A percentile compares a stretch with the other conserved stretches of the same genome.
phyloP scores from a whole-genome alignment of 2,329 filamentous ascomycete species.

The Orbilia brochopaga region DNA sequence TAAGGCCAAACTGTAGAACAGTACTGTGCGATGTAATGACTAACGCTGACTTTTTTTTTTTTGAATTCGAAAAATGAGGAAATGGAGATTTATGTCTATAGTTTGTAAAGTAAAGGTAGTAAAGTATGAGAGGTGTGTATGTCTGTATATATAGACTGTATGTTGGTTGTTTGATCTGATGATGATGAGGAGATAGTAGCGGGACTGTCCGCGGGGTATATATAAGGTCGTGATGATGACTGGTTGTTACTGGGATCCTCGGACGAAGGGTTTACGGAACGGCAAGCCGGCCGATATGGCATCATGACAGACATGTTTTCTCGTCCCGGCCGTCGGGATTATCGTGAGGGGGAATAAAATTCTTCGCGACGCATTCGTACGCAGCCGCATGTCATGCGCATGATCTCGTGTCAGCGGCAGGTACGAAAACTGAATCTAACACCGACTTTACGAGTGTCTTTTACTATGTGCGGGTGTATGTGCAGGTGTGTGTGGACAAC shows the following conservation, averaged over 20 bases:
- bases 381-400: no score
- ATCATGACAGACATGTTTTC: constrained; percentile 6
- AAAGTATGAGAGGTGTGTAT: constrained; percentile 13
- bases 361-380: no score
- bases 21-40: no score
- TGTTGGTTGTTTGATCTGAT: constrained; percentile 44
- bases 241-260: not conserved
- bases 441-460: no score
- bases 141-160: constrained; percentile 27
- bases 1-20: no score
- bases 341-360: no score
- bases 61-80: no score
- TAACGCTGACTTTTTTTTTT: no score
- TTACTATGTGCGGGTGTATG: no score
- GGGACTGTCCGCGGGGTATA: constrained; percentile 20
- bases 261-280: constrained; percentile 43
- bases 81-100: no score
- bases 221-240: constrained; percentile 26
- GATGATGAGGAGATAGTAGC: constrained; percentile 38
- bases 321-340: not conserved
- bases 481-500: constrained; percentile 6
- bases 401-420: no score
- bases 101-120: constrained; percentile 4
- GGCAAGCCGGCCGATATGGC: not conserved
- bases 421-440: no score